Conservation (phyloP, 108 stramenopile species). For the Discostella pseudostelligera region DNA sequence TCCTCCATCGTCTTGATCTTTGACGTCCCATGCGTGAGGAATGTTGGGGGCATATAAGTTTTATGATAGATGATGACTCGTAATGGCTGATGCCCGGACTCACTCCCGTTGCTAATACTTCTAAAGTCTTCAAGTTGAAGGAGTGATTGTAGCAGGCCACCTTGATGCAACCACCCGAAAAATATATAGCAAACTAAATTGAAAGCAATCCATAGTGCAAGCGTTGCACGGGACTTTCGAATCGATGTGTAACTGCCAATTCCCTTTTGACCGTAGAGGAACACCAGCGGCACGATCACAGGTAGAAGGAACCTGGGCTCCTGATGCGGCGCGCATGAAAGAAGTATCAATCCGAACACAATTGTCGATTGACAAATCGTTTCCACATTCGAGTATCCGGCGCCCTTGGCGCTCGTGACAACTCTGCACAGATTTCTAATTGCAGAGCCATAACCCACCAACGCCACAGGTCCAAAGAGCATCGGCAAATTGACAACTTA, state of each 20-base stretch:
- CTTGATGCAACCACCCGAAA: conserved; percentile 77
- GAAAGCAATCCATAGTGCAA: conserved; percentile 57
- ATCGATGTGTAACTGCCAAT: not conserved
- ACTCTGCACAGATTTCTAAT: not conserved
- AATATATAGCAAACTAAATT: conserved; percentile 59
- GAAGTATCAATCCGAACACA: conserved; percentile 48
- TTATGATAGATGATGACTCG: conserved; percentile 53
- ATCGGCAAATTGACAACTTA: conserved; percentile 74
- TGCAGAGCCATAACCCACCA: conserved; percentile 32
- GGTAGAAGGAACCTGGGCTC: conserved; percentile 82
- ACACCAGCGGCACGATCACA: conserved; percentile 54
- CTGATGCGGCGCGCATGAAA: conserved; percentile 81
- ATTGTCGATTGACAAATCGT: conserved; percentile 39
- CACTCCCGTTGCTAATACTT: not conserved
- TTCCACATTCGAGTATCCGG: not conserved
- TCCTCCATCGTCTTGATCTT: not conserved
- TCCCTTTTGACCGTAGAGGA: conserved; percentile 40
- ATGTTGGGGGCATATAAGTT: conserved; percentile 83
- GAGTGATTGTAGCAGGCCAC: conserved; percentile 54
- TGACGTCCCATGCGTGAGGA: conserved; percentile 36
- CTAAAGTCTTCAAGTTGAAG: conserved; percentile 20
- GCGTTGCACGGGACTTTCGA: not conserved
- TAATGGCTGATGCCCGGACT: conserved; percentile 8
- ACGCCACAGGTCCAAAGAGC: conserved; percentile 66
- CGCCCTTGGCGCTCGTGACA: not conserved